Evolutionary conservation across 805 yeast species (phyloP), one percentile per base, ranked within the genome.

Genomic region (Teunomyces gatunensis): DNA sequence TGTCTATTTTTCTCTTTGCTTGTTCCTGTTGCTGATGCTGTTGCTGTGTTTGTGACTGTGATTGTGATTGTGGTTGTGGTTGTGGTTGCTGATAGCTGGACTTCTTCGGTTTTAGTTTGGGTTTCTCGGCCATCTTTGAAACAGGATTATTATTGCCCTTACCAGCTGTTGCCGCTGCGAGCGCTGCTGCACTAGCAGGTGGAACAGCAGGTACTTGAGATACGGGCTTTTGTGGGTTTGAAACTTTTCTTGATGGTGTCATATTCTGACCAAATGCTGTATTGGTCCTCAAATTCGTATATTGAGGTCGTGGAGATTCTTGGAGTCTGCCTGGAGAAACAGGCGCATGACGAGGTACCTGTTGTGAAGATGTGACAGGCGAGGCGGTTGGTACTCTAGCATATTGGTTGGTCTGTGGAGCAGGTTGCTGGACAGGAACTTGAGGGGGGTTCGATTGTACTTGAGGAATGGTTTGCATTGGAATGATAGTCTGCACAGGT

Each of bases 101-200:
- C 29, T 48, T 20, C 25, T 49, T 39, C 18, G 54, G 35, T 39
- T 54, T 39, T 39, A 51, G 21, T 23, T 47, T 36, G n/a, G 54
- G 9, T 15, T 25, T 39, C 12, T 25, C 33, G 13, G 40, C 13
- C n/a, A 21, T 10, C 27, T 12, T 30, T n/a, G 49, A 11, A 36
- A 39, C 15, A 12, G 27, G 17, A 11, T 20, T 20, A 5, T 18
- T 36, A 17, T 20, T 36, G 3, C 23, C 21, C 15, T 27, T 17
- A 15, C 25, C 34, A 7, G 21, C 21, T 6, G 34, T 29, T n/a
- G 43, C 43, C 1, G 43, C 32, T 5, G 43, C 43, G 13, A 29
- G 34, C 6, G 48, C 30, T 39, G 54, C 32, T 28, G 52, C 20
- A 17, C 47, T 40, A 39, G 51, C 40, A 36, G 52, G 35, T 21